Conservation (phyloP, 345 rosid species). For the Adansonia digitata region DNA sequence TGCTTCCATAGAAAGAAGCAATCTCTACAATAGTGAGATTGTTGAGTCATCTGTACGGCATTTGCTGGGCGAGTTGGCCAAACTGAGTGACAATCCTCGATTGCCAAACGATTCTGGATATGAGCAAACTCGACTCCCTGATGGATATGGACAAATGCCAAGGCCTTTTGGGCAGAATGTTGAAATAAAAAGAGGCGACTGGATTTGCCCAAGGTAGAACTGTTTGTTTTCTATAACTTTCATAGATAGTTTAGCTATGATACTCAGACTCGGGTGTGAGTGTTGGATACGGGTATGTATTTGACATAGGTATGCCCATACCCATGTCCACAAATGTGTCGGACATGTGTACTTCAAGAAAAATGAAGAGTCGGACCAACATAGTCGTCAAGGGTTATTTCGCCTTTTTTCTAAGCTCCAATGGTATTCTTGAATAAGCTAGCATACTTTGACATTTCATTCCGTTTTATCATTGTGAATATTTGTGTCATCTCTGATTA, state of each 20-base stretch:
- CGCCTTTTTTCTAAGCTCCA: neutral
- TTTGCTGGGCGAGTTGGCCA: constrained; percentile 54
- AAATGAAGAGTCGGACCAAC: no score
- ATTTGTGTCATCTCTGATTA: no score
- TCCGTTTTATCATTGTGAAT: no score
- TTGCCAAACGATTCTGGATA: constrained; percentile 26
- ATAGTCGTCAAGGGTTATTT: neutral
- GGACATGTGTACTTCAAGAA: no score
- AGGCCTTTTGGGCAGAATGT: constrained; percentile 38
- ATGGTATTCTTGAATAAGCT: neutral
- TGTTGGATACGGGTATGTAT: no score
- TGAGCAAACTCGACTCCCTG: constrained; percentile 32
- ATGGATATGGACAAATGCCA: constrained; percentile 36
- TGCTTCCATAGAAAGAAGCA: constrained; percentile 20
- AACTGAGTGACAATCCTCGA: constrained; percentile 31
- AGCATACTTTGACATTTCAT: no score
- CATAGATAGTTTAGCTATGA: neutral
- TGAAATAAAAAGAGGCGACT: constrained; percentile 94
- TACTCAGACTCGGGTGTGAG: no score
- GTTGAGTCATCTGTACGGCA: constrained; percentile 56
- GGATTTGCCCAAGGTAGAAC: constrained; percentile 77
- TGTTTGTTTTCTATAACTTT: neutral
- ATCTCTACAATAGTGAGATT: constrained; percentile 29
- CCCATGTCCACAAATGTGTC: no score
- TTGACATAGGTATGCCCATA: no score